phyloP scores from a whole-genome alignment of 805 yeast genomes.

The Ogataea methylovora region DNA sequence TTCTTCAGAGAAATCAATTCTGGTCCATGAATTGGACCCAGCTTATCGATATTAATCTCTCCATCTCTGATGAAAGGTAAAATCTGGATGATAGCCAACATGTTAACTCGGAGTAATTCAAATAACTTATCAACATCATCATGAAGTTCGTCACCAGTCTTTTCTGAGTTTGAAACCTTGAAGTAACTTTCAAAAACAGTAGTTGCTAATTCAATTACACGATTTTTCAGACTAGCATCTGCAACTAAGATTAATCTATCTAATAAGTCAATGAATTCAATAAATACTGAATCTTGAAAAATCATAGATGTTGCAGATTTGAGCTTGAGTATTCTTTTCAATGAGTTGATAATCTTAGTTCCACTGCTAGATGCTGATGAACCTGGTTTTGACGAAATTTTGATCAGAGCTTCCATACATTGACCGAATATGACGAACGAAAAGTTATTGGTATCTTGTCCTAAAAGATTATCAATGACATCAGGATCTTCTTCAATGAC shows the following conservation, averaged over 20 bases:
- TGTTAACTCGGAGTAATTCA: constrained; percentile 66
- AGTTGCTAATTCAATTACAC: constrained; percentile 40
- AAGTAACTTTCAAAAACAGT: constrained; percentile 37
- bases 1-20: constrained; percentile 40
- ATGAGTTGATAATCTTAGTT: constrained; percentile 38
- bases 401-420: constrained; percentile 68
- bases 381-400: constrained; percentile 20
- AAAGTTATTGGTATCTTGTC: constrained; percentile 54
- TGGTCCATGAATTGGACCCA: constrained; percentile 12
- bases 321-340: constrained; percentile 50
- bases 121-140: constrained; percentile 71
- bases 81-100: constrained; percentile 52
- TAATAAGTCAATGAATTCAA: constrained; percentile 68
- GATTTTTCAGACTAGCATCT: constrained; percentile 34
- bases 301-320: constrained; percentile 50
- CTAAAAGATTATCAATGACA: constrained; percentile 39
- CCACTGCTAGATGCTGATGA: constrained; percentile 25
- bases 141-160: constrained; percentile 33
- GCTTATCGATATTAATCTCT: constrained; percentile 23
- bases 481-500: constrained; percentile 45
- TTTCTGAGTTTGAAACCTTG: constrained; percentile 24
- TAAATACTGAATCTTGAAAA: constrained; percentile 60
- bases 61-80: constrained; percentile 53
- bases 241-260: constrained; percentile 64
- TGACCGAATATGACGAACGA: constrained; percentile 78